Conservation (phyloP, 2,329 filamentous ascomycete species). For the Penicillium sp. region DNA sequence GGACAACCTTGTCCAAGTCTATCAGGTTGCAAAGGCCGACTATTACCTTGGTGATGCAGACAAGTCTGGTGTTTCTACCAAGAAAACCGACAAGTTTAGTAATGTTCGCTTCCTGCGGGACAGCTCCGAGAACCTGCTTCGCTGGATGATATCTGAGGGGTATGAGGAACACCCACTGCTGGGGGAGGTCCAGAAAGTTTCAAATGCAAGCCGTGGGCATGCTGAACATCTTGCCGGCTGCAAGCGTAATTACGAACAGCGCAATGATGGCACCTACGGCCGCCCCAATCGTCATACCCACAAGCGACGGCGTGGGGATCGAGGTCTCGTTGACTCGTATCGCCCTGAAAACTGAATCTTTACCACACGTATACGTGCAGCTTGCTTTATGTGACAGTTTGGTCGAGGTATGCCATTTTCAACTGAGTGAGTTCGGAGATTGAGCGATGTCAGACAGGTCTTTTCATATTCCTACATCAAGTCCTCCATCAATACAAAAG, state of each 20-base stretch:
- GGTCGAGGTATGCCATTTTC: not conserved
- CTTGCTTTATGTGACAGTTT: not conserved
- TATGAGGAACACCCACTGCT: slow-evolving; percentile 32
- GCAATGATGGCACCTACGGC: slow-evolving; percentile 8
- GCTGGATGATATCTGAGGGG: slow-evolving; percentile 34
- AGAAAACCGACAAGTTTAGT: slow-evolving; percentile 23
- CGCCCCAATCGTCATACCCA: not conserved
- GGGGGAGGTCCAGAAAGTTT: slow-evolving; percentile 38
- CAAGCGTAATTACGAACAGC: slow-evolving; percentile 43
- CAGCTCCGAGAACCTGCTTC: slow-evolving; percentile 47
- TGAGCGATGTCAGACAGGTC: not conserved
- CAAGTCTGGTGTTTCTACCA: slow-evolving; percentile 25
- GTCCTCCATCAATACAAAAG: too few relatives aligned
- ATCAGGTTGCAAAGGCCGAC: slow-evolving; percentile 42
- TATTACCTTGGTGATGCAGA: slow-evolving; percentile 32
- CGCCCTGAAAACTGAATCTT: not conserved
- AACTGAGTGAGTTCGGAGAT: not conserved
- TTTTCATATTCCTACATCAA: not conserved
- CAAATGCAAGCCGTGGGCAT: slow-evolving; percentile 38
- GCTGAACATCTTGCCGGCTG: slow-evolving; percentile 41
- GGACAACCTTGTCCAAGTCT: slow-evolving; percentile 34
- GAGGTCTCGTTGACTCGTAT: not conserved
- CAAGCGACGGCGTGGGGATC: not conserved
- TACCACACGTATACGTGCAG: not conserved
- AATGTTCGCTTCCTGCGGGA: slow-evolving; percentile 46